Evolutionary conservation across 306 rosid species (phyloP), one percentile per base, ranked within the genome.

Genomic region (Ceratonia siliqua): DNA sequence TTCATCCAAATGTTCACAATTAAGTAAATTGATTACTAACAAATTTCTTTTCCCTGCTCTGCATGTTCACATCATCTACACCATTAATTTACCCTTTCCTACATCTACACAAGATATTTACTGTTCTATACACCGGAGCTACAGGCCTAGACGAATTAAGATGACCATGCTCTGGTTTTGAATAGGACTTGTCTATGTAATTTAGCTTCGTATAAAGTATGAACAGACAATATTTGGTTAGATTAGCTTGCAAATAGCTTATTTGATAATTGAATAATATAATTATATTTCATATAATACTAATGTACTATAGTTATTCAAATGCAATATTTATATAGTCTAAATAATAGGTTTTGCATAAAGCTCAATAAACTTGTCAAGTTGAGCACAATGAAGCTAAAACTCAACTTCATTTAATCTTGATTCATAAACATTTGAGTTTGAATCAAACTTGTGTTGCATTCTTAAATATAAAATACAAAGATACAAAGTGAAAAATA

Each of bases 401-500:
- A 50, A 18, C 3, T 18, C 28, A 50, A 50, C 57, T 50, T 25
- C 57, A 8, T 50, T 20, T 20, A 20, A 7, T 48, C 21, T 48
- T 1, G 49, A 62, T 21, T 11, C 17, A 18, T 20, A 62, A 32
- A 38, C 28, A 62, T 18, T 5, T 49, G 30, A 12, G 17, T 5
- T 10, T 18, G 8, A 62, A 62, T 28, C 38, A 41, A 61, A 67
- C 43, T 52, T 28, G 22, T 68, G 57, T 68, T 11, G 6, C 36
- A 6, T 62, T 28, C 61, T 62, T 73, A 4, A 49, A 65, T 4
- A 17, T 17, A 57, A 74, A 70, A 48, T 15, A 24, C 24, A 53
- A 28, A 70, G 2, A 36, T 33, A 33, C 22, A 32, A 62, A 52
- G 35, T 17, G 49, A 75, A 64, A 35, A 74, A 67, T 54, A 74